Evolutionary conservation across 345 rosid genomes (phyloP).

Genomic region (Corchorus olitorius): DNA sequence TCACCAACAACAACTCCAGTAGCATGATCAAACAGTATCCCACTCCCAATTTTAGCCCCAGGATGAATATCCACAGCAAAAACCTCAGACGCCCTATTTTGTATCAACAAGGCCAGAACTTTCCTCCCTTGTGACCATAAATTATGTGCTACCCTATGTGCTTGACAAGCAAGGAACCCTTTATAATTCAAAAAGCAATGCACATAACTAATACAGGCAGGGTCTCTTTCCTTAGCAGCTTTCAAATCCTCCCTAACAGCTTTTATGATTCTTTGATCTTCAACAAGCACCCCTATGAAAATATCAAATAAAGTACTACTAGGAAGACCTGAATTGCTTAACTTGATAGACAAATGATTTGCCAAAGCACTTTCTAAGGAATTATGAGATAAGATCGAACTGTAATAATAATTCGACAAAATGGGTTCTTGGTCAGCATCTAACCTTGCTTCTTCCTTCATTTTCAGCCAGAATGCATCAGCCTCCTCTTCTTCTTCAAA

Average conservation of each 20-base stretch:
- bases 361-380: slow-evolving; percentile 76
- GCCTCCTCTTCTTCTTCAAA: slow-evolving; percentile 26
- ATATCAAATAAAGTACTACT: slow-evolving; percentile 56
- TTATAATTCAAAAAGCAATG: slow-evolving; percentile 81
- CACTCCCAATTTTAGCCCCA: slow-evolving; percentile 77
- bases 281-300: slow-evolving; percentile 56
- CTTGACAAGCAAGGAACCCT: slow-evolving; percentile 78
- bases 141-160: slow-evolving; percentile 78
- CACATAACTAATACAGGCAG: slow-evolving; percentile 74
- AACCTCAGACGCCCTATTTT: slow-evolving; percentile 72
- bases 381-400: slow-evolving; percentile 61
- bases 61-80: slow-evolving; percentile 95
- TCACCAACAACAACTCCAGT: slow-evolving; percentile 87
- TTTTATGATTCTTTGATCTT: slow-evolving; percentile 46
- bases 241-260: slow-evolving; percentile 62
- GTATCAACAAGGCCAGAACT: slow-evolving; percentile 66
- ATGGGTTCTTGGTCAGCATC: slow-evolving; percentile 71
- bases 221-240: slow-evolving; percentile 80
- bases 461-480: slow-evolving; percentile 59
- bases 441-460: slow-evolving; percentile 64
- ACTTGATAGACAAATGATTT: slow-evolving; percentile 64
- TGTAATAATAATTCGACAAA: slow-evolving; percentile 61
- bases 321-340: slow-evolving; percentile 65
- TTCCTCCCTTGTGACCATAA: slow-evolving; percentile 70
- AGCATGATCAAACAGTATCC: slow-evolving; percentile 82